Percentiles rank a stretch among this genome's conserved stretches.
Evolutionary conservation across 371 early-diverging fungal genomes (phyloP).

Genomic region (Capillidium rhysosporum): DNA sequence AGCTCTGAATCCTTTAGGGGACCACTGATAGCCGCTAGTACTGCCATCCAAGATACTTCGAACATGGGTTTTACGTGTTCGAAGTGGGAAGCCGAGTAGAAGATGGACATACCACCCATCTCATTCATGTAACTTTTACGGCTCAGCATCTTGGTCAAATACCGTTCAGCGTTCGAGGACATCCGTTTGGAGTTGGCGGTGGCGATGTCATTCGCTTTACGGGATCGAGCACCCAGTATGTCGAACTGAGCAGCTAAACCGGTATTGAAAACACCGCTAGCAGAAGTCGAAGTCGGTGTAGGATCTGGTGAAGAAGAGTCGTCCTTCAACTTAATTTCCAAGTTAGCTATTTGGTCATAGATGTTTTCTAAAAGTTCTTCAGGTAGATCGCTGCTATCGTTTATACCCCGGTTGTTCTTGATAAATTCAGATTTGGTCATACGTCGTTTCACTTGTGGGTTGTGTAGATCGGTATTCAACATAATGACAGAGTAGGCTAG

Average conservation of each 20-base stretch:
- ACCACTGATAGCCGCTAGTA: slow-evolving; percentile 61
- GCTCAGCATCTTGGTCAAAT: slow-evolving; percentile 1
- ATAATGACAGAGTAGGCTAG: slow-evolving; percentile 88
- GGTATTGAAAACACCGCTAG: background rate
- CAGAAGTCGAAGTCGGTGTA: background rate
- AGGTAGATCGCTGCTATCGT: slow-evolving; percentile 64
- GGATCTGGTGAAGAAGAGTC: background rate
- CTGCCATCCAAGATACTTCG: slow-evolving; percentile 74
- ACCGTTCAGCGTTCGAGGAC: slow-evolving; percentile 1
- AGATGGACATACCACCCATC: slow-evolving; percentile 19
- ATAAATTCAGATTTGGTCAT: slow-evolving; percentile 55
- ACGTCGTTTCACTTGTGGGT: slow-evolving; percentile 68
- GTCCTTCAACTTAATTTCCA: slow-evolving; percentile 88
- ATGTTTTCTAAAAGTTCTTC: slow-evolving; percentile 39
- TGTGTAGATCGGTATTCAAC: slow-evolving; percentile 92
- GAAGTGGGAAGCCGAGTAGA: slow-evolving; percentile 49
- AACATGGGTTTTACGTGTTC: slow-evolving; percentile 89
- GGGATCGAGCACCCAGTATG: background rate
- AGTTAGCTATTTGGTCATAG: slow-evolving; percentile 58
- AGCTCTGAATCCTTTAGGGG: slow-evolving; percentile 74
- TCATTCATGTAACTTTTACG: slow-evolving; percentile 16
- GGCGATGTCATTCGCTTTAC: background rate
- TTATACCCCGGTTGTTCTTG: slow-evolving; percentile 70
- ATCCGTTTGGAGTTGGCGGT: background rate
- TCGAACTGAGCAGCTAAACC: slow-evolving; percentile 6